These are phyloP conservation scores for Ramaria rubella DNA, from an alignment of 768 basidiomycete genomes.

Conservation along the genomic window DNA sequence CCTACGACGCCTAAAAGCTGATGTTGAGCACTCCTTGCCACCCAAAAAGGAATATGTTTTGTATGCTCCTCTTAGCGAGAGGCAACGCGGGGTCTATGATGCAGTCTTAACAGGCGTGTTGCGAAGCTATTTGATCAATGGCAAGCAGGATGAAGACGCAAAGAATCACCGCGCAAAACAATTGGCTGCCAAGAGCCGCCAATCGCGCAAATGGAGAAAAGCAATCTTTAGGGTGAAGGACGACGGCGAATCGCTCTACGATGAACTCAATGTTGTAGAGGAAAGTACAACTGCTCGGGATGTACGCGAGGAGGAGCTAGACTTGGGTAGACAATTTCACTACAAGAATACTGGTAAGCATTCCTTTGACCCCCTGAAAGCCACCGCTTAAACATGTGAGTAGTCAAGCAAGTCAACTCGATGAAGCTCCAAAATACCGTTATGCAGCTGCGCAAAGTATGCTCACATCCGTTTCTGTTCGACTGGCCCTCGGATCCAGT, in stretches of 20 bases:
- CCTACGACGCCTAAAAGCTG: constrained; percentile 82
- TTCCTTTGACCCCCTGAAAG: neutral
- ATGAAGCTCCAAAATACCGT: constrained; percentile 91
- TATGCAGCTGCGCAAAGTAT: constrained; percentile 97
- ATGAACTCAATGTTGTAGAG: constrained; percentile 45
- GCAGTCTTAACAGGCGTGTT: constrained; percentile 67
- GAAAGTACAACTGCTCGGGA: constrained; percentile 27
- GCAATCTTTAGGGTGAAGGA: constrained; percentile 48
- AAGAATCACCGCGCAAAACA: constrained; percentile 22
- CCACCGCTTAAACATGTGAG: neutral
- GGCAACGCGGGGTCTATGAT: constrained; percentile 83
- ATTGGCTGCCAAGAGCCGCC: constrained; percentile 27
- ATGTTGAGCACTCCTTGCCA: constrained; percentile 76
- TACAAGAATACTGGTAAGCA: constrained; percentile 52
- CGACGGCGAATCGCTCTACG: constrained; percentile 62
- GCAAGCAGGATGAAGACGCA: constrained; percentile 7
- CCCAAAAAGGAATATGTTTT: constrained; percentile 94
- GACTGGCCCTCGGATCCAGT: constrained; percentile 68
- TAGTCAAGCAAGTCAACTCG: constrained; percentile 83
- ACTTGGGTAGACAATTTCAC: constrained; percentile 51
- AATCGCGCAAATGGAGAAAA: constrained; percentile 26
- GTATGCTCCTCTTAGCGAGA: constrained; percentile 78
- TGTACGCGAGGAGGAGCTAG: constrained; percentile 40
- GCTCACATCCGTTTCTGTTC: constrained; percentile 89
- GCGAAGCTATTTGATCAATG: constrained; percentile 44